Base-by-base conservation (phyloP, 2,329 filamentous ascomycete genomes). In the Blastomyces gilchristii region DNA sequence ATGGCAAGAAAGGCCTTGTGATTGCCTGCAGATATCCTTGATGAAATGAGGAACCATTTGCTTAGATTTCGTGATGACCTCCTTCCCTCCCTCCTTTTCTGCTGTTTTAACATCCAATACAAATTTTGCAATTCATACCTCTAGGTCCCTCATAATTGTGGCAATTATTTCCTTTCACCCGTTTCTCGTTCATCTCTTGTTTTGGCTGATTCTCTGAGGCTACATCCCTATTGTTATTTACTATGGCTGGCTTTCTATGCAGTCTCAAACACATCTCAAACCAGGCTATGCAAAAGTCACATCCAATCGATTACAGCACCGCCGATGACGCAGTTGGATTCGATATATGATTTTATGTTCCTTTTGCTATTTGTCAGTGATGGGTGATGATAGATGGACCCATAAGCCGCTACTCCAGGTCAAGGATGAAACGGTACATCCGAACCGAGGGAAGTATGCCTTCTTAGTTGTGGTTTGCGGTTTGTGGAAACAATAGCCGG, bases 31-130 rank as follows among this genome's bases (percentile, higher is more conserved):
- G 43, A 22, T 59, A 37, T 49, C 18, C 7, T 6, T 37, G 28
- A 49, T 34, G 41, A 59, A 59, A 25, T 59, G 57, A 58, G 56
- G 41, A 37, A 59, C 49, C 25, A 49, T 54, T 61, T 53, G 34
- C 25, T 43, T 61, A 43, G 47, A 61, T 54, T 61, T 52, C 49
- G n/a, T 61, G 45, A 52, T 50, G 58, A 52, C 16, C 22, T 39
- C 28, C 18, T 52, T 49, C 28, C n/a, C 25, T 12, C 31, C 31
- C 28, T 31, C 31, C n/a, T 3, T 7, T 16, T 47, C n/a, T 52
- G 18, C 25, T 22, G 16, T 41, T 61, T 28, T 61, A 61, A 31
- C n/a, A 39, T 61, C 49, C 59, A 61, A 61, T 61, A 34, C 49
- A 49, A 53, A 28, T 41, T 53, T 61, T 61, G 41, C 18, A 61